Evolutionary conservation across 106 monocot genomes (phyloP).

Genomic region (Amphibolis antarctica): DNA sequence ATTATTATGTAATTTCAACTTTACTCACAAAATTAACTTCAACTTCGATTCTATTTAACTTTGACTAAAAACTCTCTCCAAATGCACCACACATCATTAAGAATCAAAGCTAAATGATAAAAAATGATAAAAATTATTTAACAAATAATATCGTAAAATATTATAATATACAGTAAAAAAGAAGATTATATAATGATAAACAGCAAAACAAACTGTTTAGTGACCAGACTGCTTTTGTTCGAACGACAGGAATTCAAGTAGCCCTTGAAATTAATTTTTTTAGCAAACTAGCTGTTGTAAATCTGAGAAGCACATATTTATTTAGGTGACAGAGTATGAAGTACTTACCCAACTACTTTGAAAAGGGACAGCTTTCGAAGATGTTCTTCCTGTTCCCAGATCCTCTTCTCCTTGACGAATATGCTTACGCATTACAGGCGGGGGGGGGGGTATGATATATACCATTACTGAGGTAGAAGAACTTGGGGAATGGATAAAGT

Average conservation of each 20-base stretch:
- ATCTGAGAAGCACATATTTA: background rate
- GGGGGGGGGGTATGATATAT: conserved; percentile 82
- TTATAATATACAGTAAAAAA: too few relatives aligned
- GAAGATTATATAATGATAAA: too few relatives aligned
- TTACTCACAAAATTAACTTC: too few relatives aligned
- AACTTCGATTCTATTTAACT: too few relatives aligned
- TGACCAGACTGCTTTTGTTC: background rate
- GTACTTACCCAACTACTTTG: conserved; percentile 89
- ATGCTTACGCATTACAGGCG: conserved; percentile 61
- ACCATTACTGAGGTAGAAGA: conserved; percentile 94
- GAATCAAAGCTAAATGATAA: too few relatives aligned
- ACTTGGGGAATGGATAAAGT: conserved; percentile 82
- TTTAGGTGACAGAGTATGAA: conserved; percentile 97
- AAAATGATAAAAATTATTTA: too few relatives aligned
- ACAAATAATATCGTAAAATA: too few relatives aligned
- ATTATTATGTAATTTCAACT: too few relatives aligned
- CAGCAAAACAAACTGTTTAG: too few relatives aligned
- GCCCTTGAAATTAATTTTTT: background rate
- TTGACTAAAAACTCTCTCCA: too few relatives aligned
- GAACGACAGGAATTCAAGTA: background rate
- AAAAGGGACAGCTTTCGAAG: conserved; percentile 74
- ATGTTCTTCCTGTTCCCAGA: conserved; percentile 98
- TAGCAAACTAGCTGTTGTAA: background rate
- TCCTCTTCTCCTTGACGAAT: conserved; percentile 85
- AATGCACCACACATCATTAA: too few relatives aligned